Evolutionary conservation across 164 flowering plant species (phyloP).

Genomic region (Litsea cubeba): DNA sequence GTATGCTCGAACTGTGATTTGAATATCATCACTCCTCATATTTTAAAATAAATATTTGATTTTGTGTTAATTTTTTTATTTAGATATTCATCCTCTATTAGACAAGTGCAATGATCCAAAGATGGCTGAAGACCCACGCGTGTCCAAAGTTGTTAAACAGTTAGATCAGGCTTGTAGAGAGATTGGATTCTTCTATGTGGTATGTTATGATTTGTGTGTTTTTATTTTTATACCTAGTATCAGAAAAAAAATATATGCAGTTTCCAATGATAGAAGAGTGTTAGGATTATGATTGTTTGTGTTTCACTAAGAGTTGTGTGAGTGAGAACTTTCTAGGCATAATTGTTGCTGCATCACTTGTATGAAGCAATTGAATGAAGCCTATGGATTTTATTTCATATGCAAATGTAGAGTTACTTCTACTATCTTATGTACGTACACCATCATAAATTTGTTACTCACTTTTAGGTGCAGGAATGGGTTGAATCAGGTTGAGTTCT

Average conservation of each 20-base stretch:
- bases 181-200: constrained; percentile 95
- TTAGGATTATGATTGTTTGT: too few species aligned
- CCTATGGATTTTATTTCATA: too few species aligned
- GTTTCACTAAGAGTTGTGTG: too few species aligned
- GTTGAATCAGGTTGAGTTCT: too few species aligned
- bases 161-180: constrained; percentile 75
- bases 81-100: constrained; percentile 68
- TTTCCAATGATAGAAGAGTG: not conserved
- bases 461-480: too few species aligned
- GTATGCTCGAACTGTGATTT: not conserved
- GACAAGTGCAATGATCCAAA: constrained; percentile 68
- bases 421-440: too few species aligned
- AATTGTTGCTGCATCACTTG: too few species aligned
- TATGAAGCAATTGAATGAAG: too few species aligned
- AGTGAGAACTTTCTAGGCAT: too few species aligned
- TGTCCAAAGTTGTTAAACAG: constrained; percentile 55
- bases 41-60: constrained; percentile 20
- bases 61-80: constrained; percentile 4
- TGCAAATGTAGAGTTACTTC: too few species aligned
- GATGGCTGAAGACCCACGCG: constrained; percentile 53
- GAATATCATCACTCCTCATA: not conserved
- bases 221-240: not conserved
- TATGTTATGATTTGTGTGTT: constrained; percentile 18
- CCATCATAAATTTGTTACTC: too few species aligned
- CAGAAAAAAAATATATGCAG: not conserved